A percentile compares a stretch with the other conserved stretches of the same genome.
phyloP scores from a whole-genome alignment of 805 yeast species.

The Scheffersomyces stipitis region DNA sequence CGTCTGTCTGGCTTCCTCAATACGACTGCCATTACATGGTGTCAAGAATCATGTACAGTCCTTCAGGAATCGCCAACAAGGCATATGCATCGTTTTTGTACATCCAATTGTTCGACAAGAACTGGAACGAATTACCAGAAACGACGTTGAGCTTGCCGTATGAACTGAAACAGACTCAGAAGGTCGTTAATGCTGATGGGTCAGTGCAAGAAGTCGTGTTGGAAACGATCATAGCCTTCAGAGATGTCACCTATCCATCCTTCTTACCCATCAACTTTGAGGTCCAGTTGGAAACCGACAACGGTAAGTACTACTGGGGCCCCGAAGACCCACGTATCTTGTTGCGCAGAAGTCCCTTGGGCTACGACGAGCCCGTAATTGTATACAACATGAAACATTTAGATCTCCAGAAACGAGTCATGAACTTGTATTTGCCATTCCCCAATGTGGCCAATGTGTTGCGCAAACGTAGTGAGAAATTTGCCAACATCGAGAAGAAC shows the following conservation, averaged over 20 bases:
- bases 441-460: slow-evolving; percentile 13
- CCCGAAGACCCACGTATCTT: slow-evolving; percentile 19
- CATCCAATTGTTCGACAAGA: slow-evolving; percentile 18
- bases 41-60: slow-evolving; percentile 16
- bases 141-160: slow-evolving; percentile 9
- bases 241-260: slow-evolving; percentile 16
- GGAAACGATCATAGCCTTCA: slow-evolving; percentile 10
- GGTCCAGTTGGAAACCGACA: slow-evolving; percentile 2
- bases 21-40: slow-evolving; percentile 20
- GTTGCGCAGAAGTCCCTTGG: slow-evolving; percentile 8
- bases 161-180: slow-evolving; percentile 13
- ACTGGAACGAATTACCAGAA: slow-evolving; percentile 20
- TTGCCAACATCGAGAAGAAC: slow-evolving; percentile 19
- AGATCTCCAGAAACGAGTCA: slow-evolving; percentile 6
- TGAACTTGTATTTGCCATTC: slow-evolving; percentile 13
- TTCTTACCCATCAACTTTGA: slow-evolving; percentile 18
- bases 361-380: slow-evolving; percentile 14
- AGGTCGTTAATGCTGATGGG: slow-evolving; percentile 16
- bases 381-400: slow-evolving; percentile 10
- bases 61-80: slow-evolving; percentile 13
- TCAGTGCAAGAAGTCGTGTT: slow-evolving; percentile 7
- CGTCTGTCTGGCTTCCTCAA: slow-evolving; percentile 21
- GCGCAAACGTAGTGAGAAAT: slow-evolving; percentile 11
- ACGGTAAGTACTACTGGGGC: slow-evolving; percentile 12
- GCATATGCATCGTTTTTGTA: slow-evolving; percentile 17